These are phyloP conservation scores for Hanseniaspora mollemarum DNA, from an alignment of 805 yeast species.

Conservation along the genomic window DNA sequence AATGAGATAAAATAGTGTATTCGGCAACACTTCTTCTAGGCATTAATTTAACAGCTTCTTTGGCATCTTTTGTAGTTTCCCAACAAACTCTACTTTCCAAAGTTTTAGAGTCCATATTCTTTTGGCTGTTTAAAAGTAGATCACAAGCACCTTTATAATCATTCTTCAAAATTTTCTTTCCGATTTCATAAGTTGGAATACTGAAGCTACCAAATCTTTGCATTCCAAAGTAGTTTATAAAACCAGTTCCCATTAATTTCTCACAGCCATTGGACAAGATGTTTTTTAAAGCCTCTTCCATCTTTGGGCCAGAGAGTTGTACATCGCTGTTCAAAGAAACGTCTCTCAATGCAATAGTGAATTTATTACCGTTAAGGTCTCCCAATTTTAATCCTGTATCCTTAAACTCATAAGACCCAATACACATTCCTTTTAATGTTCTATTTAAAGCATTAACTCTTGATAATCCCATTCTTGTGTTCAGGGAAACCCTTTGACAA, in stretches of 20 bases:
- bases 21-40: conserved; percentile 87
- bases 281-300: conserved; percentile 31
- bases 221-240: conserved; percentile 93
- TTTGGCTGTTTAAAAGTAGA: conserved; percentile 74
- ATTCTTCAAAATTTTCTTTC: conserved; percentile 54
- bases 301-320: conserved; percentile 16
- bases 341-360: conserved; percentile 71
- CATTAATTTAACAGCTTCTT: conserved; percentile 56
- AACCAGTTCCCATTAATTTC: conserved; percentile 57
- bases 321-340: conserved; percentile 32
- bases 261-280: conserved; percentile 43
- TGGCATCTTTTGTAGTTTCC: conserved; percentile 61
- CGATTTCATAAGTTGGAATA: conserved; percentile 78
- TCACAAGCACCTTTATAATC: conserved; percentile 76
- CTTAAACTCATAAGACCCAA: conserved; percentile 69
- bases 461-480: conserved; percentile 52
- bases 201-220: conserved; percentile 96
- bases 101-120: conserved; percentile 69
- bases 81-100: conserved; percentile 72
- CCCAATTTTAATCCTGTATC: conserved; percentile 60
- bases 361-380: conserved; percentile 79
- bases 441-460: conserved; percentile 67
- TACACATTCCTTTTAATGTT: conserved; percentile 59
- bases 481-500: conserved; percentile 63
- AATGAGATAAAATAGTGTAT: conserved; percentile 49